These are phyloP conservation scores for Cajanus cajan DNA, from an alignment of 306 rosid species.

Conservation along the genomic window DNA sequence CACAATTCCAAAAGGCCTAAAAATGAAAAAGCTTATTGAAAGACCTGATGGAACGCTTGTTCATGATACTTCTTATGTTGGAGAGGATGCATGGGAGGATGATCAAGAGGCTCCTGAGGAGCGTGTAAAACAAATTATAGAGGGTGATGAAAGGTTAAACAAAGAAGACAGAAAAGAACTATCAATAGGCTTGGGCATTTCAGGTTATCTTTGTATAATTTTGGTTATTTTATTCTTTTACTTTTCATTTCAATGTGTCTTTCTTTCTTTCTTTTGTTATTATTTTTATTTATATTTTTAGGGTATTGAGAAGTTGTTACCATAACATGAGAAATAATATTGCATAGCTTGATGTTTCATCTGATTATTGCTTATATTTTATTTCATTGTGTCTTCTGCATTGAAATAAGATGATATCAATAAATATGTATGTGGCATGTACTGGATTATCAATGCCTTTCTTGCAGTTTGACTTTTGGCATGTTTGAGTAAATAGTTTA, in stretches of 20 bases:
- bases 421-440: neutral
- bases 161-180: conserved; percentile 63
- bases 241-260: neutral
- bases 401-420: conserved; percentile 4
- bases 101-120: conserved; percentile 58
- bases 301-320: conserved; percentile 1
- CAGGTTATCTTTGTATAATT: conserved; percentile 51
- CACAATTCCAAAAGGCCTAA: conserved; percentile 84
- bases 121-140: conserved; percentile 60
- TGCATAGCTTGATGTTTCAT: conserved; percentile 3
- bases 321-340: neutral
- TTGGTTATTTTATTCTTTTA: neutral
- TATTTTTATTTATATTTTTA: neutral
- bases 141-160: conserved; percentile 52
- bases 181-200: conserved; percentile 62
- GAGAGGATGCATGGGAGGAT: conserved; percentile 98
- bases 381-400: neutral
- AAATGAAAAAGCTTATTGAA: conserved; percentile 79
- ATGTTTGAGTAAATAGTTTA: neutral
- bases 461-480: conserved; percentile 8
- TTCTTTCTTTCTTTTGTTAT: neutral
- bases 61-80: conserved; percentile 80
- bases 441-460: neutral
- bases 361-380: neutral
- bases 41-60: conserved; percentile 81